These are phyloP conservation scores for Phytophthora pini DNA, from an alignment of 352 stramenopile species.

Conservation along the genomic window DNA sequence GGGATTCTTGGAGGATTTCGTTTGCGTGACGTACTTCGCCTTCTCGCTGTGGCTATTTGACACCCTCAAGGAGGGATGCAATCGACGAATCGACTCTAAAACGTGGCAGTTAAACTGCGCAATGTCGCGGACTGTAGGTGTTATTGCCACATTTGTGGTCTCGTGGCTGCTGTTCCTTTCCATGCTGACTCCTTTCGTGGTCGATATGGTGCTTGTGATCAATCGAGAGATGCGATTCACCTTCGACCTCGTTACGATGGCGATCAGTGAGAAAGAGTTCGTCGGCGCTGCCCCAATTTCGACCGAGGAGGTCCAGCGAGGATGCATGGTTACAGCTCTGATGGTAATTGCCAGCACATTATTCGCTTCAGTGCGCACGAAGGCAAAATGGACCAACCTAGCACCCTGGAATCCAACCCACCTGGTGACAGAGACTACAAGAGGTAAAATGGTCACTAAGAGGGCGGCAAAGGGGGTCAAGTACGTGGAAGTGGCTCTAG, in stretches of 20 bases:
- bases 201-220: conserved; percentile 43
- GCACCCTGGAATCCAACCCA: conserved; percentile 21
- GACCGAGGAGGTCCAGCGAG: conserved; percentile 34
- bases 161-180: conserved; percentile 34
- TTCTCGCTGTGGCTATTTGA: conserved; percentile 30
- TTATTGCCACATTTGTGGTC: conserved; percentile 10
- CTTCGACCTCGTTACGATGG: conserved; percentile 30
- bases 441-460: not conserved
- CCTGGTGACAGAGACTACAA: not conserved
- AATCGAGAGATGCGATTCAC: conserved; percentile 50
- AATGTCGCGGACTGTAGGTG: not conserved
- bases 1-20: conserved; percentile 32
- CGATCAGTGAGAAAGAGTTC: conserved; percentile 37
- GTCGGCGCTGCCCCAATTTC: conserved; percentile 36
- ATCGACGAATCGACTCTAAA: conserved; percentile 1
- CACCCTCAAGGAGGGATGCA: not conserved
- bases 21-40: conserved; percentile 34
- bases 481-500: conserved; percentile 17
- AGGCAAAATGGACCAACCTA: conserved; percentile 12
- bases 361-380: conserved; percentile 9
- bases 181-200: conserved; percentile 34
- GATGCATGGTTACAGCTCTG: conserved; percentile 26
- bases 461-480: conserved; percentile 1
- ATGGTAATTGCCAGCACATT: conserved; percentile 19
- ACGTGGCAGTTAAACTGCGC: not conserved